A percentile compares a stretch with the other conserved stretches of the same genome.
Evolutionary conservation across 208 protist species (phyloP).

Genomic region (Acanthamoeba culbertsoni): DNA sequence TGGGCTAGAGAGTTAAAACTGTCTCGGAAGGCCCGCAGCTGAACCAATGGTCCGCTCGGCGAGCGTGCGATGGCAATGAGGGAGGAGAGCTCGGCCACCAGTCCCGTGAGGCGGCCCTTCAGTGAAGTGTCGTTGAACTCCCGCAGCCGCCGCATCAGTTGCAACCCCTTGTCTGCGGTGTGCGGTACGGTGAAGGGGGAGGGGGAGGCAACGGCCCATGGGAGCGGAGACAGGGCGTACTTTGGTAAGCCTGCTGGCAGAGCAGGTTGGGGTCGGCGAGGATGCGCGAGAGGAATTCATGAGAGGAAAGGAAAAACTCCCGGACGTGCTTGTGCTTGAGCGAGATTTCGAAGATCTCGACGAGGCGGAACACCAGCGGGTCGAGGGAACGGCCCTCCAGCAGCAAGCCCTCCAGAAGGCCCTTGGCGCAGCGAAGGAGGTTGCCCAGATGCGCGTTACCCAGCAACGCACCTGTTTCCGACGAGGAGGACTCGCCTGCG

Average conservation of each 20-base stretch:
- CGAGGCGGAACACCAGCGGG: neutral
- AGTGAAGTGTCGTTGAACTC: neutral
- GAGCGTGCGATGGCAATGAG: neutral
- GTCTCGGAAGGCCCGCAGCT: neutral
- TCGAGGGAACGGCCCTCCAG: neutral
- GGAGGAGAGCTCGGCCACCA: neutral
- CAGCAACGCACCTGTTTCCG: neutral
- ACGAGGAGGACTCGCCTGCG: neutral
- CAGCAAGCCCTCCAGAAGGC: neutral
- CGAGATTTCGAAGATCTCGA: neutral
- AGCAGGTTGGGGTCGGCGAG: neutral
- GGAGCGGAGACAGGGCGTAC: neutral
- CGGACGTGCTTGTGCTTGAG: neutral
- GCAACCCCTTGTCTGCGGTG: neutral
- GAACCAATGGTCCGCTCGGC: neutral
- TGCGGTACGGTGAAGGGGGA: too few species aligned
- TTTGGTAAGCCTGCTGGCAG: neutral
- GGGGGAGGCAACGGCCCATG: too few species aligned
- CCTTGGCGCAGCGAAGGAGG: neutral
- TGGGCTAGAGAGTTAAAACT: neutral
- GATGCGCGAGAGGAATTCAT: neutral
- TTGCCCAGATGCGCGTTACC: neutral
- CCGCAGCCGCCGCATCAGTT: neutral
- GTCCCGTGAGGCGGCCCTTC: neutral
- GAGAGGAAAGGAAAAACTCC: neutral